These are phyloP conservation scores for Chimonanthus praecox DNA, from an alignment of 164 flowering plant species.

Conservation along the genomic window DNA sequence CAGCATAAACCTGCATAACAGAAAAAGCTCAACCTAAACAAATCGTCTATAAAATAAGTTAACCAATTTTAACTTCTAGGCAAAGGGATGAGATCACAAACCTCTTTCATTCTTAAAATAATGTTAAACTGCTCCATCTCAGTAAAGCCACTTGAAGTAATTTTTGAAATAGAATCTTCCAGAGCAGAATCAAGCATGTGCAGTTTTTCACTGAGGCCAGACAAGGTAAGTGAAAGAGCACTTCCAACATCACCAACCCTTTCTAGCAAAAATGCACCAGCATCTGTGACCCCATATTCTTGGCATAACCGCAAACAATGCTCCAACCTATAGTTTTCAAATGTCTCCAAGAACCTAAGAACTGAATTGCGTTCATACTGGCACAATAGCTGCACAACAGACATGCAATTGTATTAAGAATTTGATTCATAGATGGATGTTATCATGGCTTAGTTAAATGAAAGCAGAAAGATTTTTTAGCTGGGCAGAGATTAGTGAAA, in stretches of 20 bases:
- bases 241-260: constrained; percentile 95
- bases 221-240: constrained; percentile 75
- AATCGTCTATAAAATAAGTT: neutral
- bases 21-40: neutral
- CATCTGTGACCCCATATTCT: constrained; percentile 77
- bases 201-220: constrained; percentile 63
- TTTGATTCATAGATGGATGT: neutral
- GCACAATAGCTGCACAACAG: constrained; percentile 73
- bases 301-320: constrained; percentile 88
- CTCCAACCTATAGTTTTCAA: constrained; percentile 89
- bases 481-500: no score
- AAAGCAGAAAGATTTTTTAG: no score
- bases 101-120: constrained; percentile 57
- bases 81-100: constrained; percentile 18
- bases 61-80: neutral
- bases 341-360: constrained; percentile 83
- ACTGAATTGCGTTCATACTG: constrained; percentile 75
- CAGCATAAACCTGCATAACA: constrained; percentile 48
- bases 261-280: constrained; percentile 89
- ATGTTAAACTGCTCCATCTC: constrained; percentile 28
- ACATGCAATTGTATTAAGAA: constrained; percentile 12
- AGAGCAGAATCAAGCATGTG: constrained; percentile 46
- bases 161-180: constrained; percentile 25
- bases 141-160: constrained; percentile 16
- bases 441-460: neutral